Evolutionary conservation across 1,139 yeast genomes (phyloP).

Genomic region (Blastobotrys illinoisensis): DNA sequence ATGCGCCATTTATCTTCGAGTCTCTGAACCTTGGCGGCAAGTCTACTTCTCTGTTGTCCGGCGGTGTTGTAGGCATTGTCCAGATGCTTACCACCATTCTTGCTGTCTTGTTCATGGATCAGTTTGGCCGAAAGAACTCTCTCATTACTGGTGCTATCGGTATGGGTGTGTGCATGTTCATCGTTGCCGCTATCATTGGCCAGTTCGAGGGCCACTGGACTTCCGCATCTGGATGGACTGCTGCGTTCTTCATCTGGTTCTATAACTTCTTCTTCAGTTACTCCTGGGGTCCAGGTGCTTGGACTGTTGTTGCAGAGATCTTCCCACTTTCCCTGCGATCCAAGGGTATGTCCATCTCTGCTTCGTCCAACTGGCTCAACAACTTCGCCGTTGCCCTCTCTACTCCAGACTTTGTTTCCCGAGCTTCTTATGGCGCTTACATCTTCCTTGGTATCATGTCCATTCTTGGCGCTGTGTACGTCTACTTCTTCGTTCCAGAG

Average conservation of each 20-base stretch:
- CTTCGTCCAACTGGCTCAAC: conserved; percentile 70
- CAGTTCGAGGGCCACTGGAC: conserved; percentile 7
- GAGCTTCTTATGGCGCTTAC: conserved; percentile 4
- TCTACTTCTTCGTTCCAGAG: conserved; percentile 12
- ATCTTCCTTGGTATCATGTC: conserved; percentile 5
- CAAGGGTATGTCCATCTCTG: conserved; percentile 63
- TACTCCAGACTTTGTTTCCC: conserved; percentile 43
- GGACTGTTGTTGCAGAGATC: conserved; percentile 71
- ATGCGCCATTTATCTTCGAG: conserved; percentile 43
- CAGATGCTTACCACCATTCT: conserved; percentile 21
- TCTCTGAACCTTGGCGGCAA: conserved; percentile 45
- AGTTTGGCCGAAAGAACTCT: conserved; percentile 48
- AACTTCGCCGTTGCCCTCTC: conserved; percentile 69
- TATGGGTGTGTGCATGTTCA: conserved; percentile 34
- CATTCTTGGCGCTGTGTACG: conserved; percentile 8
- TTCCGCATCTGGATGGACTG: conserved; percentile 43
- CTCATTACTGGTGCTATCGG: conserved; percentile 45
- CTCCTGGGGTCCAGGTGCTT: conserved; percentile 73
- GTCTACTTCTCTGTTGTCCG: conserved; percentile 19
- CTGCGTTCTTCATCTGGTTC: conserved; percentile 60
- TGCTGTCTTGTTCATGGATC: conserved; percentile 46
- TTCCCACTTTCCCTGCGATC: conserved; percentile 66
- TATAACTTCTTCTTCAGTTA: conserved; percentile 68
- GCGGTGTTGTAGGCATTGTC: conserved; percentile 22
- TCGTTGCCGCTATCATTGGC: conserved; percentile 23